Percentiles rank a stretch among this genome's conserved stretches.
These are phyloP conservation scores for Xylaria flabelliformis DNA, from an alignment of 495 filamentous ascomycete genomes.

Conservation along the genomic window DNA sequence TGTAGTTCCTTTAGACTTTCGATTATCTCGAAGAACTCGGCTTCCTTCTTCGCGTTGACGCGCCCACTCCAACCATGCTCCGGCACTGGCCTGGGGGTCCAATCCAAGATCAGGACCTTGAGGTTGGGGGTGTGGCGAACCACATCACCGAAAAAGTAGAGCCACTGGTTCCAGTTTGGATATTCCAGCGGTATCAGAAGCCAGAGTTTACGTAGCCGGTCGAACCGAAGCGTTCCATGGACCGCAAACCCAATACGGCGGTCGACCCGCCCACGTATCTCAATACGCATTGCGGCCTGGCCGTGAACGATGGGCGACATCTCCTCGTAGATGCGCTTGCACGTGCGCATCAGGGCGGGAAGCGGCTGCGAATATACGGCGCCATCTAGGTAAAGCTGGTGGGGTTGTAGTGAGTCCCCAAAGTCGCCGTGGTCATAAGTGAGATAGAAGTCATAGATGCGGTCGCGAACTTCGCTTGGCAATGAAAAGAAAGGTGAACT, in stretches of 20 bases:
- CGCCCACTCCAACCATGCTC: conserved; percentile 30
- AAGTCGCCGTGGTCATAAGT: conserved; percentile 35
- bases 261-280: conserved; percentile 29
- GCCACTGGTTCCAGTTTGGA: conserved; percentile 42
- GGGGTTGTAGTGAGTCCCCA: conserved; percentile 34
- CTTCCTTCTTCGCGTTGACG: conserved; percentile 34
- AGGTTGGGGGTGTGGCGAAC: conserved; percentile 21
- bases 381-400: conserved; percentile 32
- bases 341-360: conserved; percentile 36
- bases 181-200: conserved; percentile 35
- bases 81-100: conserved; percentile 32
- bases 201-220: conserved; percentile 36
- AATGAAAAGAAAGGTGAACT: conserved; percentile 34
- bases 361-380: conserved; percentile 28
- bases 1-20: conserved; percentile 27
- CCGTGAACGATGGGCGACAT: conserved; percentile 32
- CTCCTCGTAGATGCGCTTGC: conserved; percentile 33
- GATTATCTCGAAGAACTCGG: conserved; percentile 34
- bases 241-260: conserved; percentile 35
- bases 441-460: conserved; percentile 41
- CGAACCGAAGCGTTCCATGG: conserved; percentile 32
- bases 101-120: conserved; percentile 34
- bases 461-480: conserved; percentile 40
- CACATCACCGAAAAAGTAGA: conserved; percentile 33
- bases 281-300: conserved; percentile 31